phyloP scores from a whole-genome alignment of 352 stramenopile species.

The Globisporangium mamillatum region DNA sequence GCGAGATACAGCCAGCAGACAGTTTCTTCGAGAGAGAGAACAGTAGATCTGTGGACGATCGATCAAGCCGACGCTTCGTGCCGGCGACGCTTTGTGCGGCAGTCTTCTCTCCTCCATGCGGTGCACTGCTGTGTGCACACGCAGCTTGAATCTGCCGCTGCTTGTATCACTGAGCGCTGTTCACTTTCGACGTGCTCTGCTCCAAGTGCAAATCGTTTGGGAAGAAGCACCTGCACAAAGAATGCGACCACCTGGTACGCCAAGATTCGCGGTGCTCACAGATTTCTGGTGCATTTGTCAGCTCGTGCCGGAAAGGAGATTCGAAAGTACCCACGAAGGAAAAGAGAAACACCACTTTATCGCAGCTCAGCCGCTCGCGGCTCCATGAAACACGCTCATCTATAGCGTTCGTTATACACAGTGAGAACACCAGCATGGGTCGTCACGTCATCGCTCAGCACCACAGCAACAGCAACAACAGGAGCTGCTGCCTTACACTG shows the following conservation, averaged over 20 bases:
- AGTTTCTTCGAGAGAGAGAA: background rate
- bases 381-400: background rate
- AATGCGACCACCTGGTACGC: background rate
- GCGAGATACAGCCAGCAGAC: background rate
- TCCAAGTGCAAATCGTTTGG: background rate
- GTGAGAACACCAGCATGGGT: too few relatives aligned
- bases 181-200: background rate
- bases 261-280: background rate
- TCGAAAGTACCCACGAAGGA: background rate
- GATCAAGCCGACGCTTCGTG: conserved; percentile 2
- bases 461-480: background rate
- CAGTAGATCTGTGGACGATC: background rate
- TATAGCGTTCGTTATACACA: too few relatives aligned
- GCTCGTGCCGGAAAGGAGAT: conserved; percentile 8
- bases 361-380: too few relatives aligned
- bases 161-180: too few relatives aligned
- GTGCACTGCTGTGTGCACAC: background rate
- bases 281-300: background rate
- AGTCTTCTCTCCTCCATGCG: background rate
- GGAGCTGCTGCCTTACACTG: background rate
- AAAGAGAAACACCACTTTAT: too few relatives aligned
- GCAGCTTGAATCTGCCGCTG: too few relatives aligned
- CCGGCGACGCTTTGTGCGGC: background rate
- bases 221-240: background rate
- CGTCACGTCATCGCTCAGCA: background rate